Percentiles rank a stretch among this genome's conserved stretches.
phyloP scores from a whole-genome alignment of 139 green algal species.

The Ettlia oleoabundans region DNA sequence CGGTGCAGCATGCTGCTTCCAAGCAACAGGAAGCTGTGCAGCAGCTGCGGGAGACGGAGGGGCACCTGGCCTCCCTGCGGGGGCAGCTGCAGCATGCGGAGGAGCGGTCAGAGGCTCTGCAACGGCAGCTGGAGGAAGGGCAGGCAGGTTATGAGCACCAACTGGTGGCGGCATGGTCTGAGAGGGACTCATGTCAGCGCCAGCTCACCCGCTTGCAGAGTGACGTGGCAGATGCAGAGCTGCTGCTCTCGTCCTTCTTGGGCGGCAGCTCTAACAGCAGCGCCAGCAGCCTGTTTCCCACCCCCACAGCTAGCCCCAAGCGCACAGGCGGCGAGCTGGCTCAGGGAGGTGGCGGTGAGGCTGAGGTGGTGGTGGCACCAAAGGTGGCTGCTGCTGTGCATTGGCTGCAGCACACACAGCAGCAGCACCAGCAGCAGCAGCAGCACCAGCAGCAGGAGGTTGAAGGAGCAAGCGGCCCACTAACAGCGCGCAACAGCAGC shows the following conservation, averaged over 20 bases:
- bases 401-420: conserved; percentile 32
- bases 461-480: neutral
- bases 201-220: conserved; percentile 24
- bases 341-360: neutral
- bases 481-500: neutral
- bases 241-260: conserved; percentile 25
- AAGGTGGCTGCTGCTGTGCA: conserved; percentile 1
- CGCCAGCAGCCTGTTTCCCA: conserved; percentile 3
- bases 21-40: no score
- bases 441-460: neutral
- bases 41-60: no score
- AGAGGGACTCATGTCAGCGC: neutral
- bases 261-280: conserved; percentile 11
- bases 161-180: neutral
- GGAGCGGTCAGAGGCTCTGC: neutral
- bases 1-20: no score
- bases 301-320: conserved; percentile 6
- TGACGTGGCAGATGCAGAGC: conserved; percentile 20
- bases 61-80: no score
- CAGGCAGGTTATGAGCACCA: neutral
- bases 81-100: neutral
- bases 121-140: neutral
- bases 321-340: neutral
- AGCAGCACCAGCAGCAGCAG: conserved; percentile 14
- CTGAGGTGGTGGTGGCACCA: neutral